phyloP scores from a whole-genome alignment of 345 rosid species.

The Abelmoschus esculentus region DNA sequence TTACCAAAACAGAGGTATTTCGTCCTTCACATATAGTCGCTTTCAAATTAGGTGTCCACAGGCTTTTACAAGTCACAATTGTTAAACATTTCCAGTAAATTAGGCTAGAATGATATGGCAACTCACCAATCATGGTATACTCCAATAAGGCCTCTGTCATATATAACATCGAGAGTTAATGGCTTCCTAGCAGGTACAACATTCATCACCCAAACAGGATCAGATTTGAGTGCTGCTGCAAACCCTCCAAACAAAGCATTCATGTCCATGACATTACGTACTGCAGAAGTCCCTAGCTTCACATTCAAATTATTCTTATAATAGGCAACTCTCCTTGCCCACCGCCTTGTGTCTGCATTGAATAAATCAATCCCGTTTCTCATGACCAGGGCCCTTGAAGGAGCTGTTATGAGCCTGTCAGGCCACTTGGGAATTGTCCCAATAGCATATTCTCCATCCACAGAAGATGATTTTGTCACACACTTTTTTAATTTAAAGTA shows the following conservation, averaged over 20 bases:
- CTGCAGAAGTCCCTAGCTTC: constrained; percentile 64
- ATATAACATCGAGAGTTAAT: constrained; percentile 64
- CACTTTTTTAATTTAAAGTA: constrained; percentile 72
- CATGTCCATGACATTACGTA: constrained; percentile 91
- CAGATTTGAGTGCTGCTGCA: constrained; percentile 74
- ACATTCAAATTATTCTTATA: constrained; percentile 57
- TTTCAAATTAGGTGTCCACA: not conserved
- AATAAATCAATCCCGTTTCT: constrained; percentile 76
- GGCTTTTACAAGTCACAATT: not conserved
- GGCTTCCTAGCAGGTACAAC: constrained; percentile 80
- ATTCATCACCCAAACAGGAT: constrained; percentile 95
- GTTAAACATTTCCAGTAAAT: not conserved
- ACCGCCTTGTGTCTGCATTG: constrained; percentile 78
- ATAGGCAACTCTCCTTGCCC: constrained; percentile 83
- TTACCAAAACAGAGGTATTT: not conserved
- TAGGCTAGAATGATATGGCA: not conserved
- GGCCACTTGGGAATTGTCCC: constrained; percentile 79
- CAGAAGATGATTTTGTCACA: constrained; percentile 46
- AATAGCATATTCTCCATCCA: constrained; percentile 54
- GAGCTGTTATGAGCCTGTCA: constrained; percentile 59
- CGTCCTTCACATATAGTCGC: not conserved
- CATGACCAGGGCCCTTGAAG: constrained; percentile 56
- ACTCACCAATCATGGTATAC: constrained; percentile 79
- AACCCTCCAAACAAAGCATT: constrained; percentile 91
- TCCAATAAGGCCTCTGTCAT: constrained; percentile 88